Base-by-base conservation (phyloP, 2,329 filamentous ascomycete species). In the Cordyceps cicadae region DNA sequence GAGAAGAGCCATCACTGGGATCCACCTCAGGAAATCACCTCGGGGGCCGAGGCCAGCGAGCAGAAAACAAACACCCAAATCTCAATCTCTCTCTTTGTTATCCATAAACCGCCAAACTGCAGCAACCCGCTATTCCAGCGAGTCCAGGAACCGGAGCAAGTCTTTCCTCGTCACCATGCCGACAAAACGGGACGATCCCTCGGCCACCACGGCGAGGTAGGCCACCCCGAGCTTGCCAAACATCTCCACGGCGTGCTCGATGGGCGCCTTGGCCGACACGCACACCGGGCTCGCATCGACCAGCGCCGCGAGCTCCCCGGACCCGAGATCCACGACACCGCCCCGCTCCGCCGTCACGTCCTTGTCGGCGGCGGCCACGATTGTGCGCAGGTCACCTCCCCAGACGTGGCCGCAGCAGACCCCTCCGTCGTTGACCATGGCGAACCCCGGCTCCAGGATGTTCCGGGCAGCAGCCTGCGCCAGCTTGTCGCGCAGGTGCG, bases 181-280 rank as follows among this genome's bases (percentile, higher is more conserved):
- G 3, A 81, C 70, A 52, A 83, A 68, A 63, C 65, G 72, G 1
- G 79, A 76, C 24, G 74, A 80, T 1, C 79, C 79, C 62, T 82
- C 78, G 63, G 81, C 79, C 2, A 78, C 74, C 6, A 85, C 70
- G 66, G 81, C 78, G 49, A 85, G 63, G 70, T 84, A 76, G 62
- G 81, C 70, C 64, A 84, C 63, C 0, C 82, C 82, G 48, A 86
- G 66, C 66, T 83, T 83, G 3, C 77, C 77, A 71, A 85, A 84
- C 77, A 85, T 80, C 69, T 85, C 82, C 1, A 84, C 79, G 0
- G 77, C 80, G 68, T 82, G 82, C 67, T 86, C 83, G 65, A 85
- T 74, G 11, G 82, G 82, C 49, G 82, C 80, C 50, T 76, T 75
- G 1, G 74, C 75, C 59, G 74, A 78, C 6, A 85, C 68, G 1